A percentile compares a stretch with the other conserved stretches of the same genome.
These are phyloP conservation scores for Colletotrichum shisoi DNA, from an alignment of 2,329 filamentous ascomycete genomes.

Conservation along the genomic window DNA sequence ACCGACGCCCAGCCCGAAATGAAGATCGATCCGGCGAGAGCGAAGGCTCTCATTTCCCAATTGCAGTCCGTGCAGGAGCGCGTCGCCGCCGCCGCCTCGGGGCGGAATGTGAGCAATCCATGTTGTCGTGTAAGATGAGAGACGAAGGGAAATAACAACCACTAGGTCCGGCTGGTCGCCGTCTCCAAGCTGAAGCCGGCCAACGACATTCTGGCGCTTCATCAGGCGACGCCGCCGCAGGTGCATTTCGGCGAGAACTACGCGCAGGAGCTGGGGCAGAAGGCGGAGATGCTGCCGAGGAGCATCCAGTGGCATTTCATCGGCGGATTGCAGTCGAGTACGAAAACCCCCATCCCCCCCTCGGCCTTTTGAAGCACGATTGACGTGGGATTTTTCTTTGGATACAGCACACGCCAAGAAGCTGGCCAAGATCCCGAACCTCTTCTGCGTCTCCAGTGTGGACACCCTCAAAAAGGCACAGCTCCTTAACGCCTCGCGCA, in stretches of 20 bases:
- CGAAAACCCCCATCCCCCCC: neutral
- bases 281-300: constrained; percentile 78
- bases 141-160: constrained; percentile 1
- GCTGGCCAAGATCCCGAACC: constrained; percentile 84
- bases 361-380: neutral
- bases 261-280: constrained; percentile 85
- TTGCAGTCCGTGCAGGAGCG: constrained; percentile 67
- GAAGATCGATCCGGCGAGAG: constrained; percentile 69
- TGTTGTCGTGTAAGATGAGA: neutral
- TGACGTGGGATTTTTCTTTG: neutral
- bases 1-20: constrained; percentile 54
- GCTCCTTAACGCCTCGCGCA: constrained; percentile 78
- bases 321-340: constrained; percentile 83
- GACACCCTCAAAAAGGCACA: constrained; percentile 88
- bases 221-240: constrained; percentile 58
- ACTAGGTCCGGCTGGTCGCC: constrained; percentile 82
- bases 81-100: constrained; percentile 61
- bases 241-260: constrained; percentile 97
- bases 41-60: constrained; percentile 68
- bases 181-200: constrained; percentile 97
- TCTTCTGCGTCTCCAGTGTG: constrained; percentile 91
- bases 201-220: constrained; percentile 86
- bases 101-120: constrained; percentile 59
- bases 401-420: constrained; percentile 86
- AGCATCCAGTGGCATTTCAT: constrained; percentile 96